These are phyloP conservation scores for Anthracocystis panici-leucophaei DNA, from an alignment of 1,284 basidiomycete genomes.

Conservation along the genomic window DNA sequence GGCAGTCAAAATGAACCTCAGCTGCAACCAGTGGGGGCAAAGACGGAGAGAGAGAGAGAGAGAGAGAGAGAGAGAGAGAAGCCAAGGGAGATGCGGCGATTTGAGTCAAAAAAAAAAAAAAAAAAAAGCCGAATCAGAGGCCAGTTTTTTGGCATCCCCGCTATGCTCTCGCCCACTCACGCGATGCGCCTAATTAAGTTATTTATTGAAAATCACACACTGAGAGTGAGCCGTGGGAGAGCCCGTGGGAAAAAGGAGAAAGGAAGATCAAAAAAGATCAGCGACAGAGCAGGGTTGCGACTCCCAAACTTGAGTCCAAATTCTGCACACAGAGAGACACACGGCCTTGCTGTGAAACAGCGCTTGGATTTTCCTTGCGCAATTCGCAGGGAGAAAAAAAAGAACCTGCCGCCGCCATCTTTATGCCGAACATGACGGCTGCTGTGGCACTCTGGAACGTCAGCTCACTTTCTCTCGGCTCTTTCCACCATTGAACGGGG, in stretches of 20 bases:
- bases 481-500: slow-evolving; percentile 1
- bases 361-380: neutral
- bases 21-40: neutral
- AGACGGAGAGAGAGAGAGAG: neutral
- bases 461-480: neutral
- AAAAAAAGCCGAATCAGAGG: slow-evolving; percentile 1
- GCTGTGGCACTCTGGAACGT: neutral
- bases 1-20: neutral
- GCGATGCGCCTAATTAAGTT: too few relatives aligned
- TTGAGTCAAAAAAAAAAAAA: slow-evolving; percentile 1
- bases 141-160: slow-evolving; percentile 1
- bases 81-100: neutral
- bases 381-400: too few relatives aligned
- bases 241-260: neutral
- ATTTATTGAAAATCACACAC: neutral
- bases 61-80: neutral
- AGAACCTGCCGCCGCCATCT: too few relatives aligned
- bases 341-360: neutral
- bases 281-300: neutral
- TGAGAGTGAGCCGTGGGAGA: slow-evolving; percentile 1
- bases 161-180: too few relatives aligned
- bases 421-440: slow-evolving; percentile 5
- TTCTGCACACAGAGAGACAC: neutral
- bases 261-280: slow-evolving; percentile 5
- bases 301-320: neutral